A percentile compares a stretch with the other conserved stretches of the same genome.
These are phyloP conservation scores for Cytospora piceae DNA, from an alignment of 2,329 filamentous ascomycete species.

Conservation along the genomic window DNA sequence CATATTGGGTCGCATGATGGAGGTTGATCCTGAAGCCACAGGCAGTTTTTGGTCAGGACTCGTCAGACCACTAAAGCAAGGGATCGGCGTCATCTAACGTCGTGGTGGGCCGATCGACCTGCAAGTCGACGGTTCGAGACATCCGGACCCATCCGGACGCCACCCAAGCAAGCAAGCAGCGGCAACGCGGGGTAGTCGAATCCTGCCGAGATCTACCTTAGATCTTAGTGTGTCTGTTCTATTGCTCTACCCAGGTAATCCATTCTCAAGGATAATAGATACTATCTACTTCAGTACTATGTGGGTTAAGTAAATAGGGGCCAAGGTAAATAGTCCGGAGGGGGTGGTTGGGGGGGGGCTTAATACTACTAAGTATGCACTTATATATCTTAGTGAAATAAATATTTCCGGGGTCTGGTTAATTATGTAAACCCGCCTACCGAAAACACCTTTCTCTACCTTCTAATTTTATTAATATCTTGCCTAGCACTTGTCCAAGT, in stretches of 20 bases:
- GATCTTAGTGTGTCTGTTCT: too few species aligned
- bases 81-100: constrained; percentile 21
- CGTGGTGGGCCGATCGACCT: constrained; percentile 27
- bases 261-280: background rate
- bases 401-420: too few species aligned
- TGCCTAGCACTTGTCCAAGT: too few species aligned
- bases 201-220: background rate
- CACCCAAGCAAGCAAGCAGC: background rate
- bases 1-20: constrained; percentile 23
- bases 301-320: too few species aligned
- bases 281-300: background rate
- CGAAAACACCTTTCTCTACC: too few species aligned
- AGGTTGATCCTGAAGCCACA: constrained; percentile 23
- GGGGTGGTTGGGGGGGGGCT: too few species aligned
- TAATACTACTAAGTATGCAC: too few species aligned
- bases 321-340: too few species aligned
- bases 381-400: too few species aligned
- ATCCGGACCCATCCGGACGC: constrained; percentile 19
- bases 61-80: constrained; percentile 16
- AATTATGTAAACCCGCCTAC: too few species aligned
- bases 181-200: constrained; percentile 8
- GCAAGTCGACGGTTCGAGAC: constrained; percentile 12
- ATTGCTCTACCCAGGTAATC: too few species aligned
- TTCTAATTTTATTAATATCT: too few species aligned
- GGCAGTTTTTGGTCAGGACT: constrained; percentile 5